Conservation (phyloP, 495 filamentous ascomycete genomes). For the Opeltia flavorubescens region DNA sequence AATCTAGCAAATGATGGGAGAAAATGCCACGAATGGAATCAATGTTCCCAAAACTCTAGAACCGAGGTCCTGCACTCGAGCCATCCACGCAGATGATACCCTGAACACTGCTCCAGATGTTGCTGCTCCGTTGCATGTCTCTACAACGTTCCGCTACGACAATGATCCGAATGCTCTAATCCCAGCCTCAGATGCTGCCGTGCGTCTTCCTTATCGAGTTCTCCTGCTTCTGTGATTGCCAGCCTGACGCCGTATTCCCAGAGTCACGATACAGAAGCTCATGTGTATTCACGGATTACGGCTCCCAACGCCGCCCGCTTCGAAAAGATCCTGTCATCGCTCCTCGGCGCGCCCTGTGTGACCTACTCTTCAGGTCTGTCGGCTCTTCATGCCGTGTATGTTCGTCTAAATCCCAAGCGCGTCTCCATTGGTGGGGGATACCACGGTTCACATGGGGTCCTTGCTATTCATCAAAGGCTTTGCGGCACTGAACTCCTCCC, state of each 20-base stretch:
- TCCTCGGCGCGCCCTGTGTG: constrained; percentile 54
- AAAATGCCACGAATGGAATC: no score
- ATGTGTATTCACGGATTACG: constrained; percentile 16
- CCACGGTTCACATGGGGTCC: constrained; percentile 83
- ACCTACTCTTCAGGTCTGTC: constrained; percentile 77
- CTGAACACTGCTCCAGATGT: constrained; percentile 61
- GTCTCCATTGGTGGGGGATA: constrained; percentile 74
- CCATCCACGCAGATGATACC: constrained; percentile 77
- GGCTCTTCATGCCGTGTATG: constrained; percentile 71
- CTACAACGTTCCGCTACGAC: constrained; percentile 77
- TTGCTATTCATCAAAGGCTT: constrained; percentile 54
- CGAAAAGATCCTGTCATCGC: constrained; percentile 59
- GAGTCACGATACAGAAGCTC: not conserved
- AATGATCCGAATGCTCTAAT: constrained; percentile 48
- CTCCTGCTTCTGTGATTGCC: not conserved
- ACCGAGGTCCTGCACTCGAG: constrained; percentile 40
- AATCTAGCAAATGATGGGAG: no score
- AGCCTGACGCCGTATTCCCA: not conserved
- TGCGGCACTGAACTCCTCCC: constrained; percentile 52
- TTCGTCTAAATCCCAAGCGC: constrained; percentile 60
- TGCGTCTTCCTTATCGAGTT: not conserved
- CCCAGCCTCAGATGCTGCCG: constrained; percentile 25
- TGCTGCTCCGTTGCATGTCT: constrained; percentile 72
- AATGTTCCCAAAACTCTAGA: not conserved
- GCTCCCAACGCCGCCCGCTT: constrained; percentile 61